Evolutionary conservation across 1,139 yeast species (phyloP), one percentile per base, ranked within the genome.

Genomic region (Suhomyces anneliseae): DNA sequence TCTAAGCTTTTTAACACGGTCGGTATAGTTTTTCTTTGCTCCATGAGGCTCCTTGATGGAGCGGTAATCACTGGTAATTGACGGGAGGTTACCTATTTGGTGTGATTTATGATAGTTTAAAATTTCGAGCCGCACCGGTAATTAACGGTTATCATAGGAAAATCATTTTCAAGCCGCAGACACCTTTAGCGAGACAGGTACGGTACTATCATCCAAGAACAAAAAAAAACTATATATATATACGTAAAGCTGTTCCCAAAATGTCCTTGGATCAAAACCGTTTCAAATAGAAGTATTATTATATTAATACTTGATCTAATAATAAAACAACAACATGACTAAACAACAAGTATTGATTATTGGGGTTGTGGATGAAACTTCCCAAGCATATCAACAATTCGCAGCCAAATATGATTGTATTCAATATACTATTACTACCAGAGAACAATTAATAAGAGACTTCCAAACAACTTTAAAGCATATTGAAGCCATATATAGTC

Each of bases 281-380:
- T 19, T 19, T 19, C 24, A 19, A 14, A 19, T 6, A 19, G 6
- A 19, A 3, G 24, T 19, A 19, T 19, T 19, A 19, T 4, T 4
- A 19, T 19, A 19, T 6, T 19, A 19, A 4, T 19, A n/a, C n/a
- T n/a, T n/a, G n/a, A n/a, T n/a, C n/a, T n/a, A n/a, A n/a, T n/a
- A n/a, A n/a, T n/a, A n/a, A n/a, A n/a, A n/a, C n/a, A n/a, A n/a
- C 32, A 48, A 33, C 14, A 55, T 54, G 55, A 54, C 48, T 32
- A 58, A 61, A 52, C 73, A 66, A 42, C 64, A 69, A 37, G 82
- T 80, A 1, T 64, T 80, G 38, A 68, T 80, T 47, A 56, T 80
- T 9, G 83, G 79, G 9, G 73, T 69, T 27, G 64, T 78, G 32
- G 67, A 74, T 54, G 59, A 60, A 31, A 48, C 59, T 0, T 60